Evolutionary conservation across 441 rosid genomes (phyloP).

Genomic region (Aleurites moluccanus): DNA sequence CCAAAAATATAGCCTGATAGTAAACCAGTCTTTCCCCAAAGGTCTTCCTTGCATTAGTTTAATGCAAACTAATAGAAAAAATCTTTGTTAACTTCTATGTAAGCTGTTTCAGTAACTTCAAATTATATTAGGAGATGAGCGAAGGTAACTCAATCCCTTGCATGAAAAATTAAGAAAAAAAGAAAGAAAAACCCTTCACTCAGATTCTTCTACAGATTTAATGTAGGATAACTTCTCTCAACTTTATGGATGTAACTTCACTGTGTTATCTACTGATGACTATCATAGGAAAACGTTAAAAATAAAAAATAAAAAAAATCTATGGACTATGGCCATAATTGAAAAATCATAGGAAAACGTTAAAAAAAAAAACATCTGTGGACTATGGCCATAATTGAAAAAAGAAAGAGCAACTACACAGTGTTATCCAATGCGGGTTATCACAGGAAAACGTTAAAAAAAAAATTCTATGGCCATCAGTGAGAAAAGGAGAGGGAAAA

Average conservation of each 20-base stretch:
- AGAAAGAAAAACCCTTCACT: background rate
- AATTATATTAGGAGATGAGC: background rate
- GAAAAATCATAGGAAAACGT: no score
- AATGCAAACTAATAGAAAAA: no score
- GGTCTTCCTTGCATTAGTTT: no score
- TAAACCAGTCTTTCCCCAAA: no score
- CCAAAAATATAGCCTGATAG: no score
- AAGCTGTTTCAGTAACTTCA: background rate
- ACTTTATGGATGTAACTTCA: background rate
- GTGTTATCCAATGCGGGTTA: background rate
- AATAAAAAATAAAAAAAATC: no score
- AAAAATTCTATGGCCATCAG: background rate
- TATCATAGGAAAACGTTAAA: background rate
- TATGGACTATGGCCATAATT: no score
- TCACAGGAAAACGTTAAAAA: background rate
- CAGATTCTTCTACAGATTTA: background rate
- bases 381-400: no score
- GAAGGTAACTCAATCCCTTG: background rate
- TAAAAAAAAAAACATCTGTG: no score
- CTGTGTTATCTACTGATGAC: background rate
- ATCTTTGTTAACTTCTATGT: background rate
- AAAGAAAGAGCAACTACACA: no score
- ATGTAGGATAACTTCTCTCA: background rate
- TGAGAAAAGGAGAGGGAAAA: no score
- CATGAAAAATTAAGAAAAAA: background rate